phyloP scores from a whole-genome alignment of 2,329 filamentous ascomycete genomes.

The Ceratocystis papillata region DNA sequence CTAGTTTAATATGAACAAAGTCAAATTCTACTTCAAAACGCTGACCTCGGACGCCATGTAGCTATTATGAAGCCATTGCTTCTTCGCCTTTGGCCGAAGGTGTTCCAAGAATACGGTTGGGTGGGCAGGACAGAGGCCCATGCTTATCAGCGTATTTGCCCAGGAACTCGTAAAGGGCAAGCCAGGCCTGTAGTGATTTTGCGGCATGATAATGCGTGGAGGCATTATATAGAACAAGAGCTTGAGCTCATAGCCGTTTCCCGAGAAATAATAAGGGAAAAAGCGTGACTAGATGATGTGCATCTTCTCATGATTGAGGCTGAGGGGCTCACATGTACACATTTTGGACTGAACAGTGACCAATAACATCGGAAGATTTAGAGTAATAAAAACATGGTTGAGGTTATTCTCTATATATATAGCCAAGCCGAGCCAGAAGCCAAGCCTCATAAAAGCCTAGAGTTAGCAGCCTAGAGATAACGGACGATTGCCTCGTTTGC shows the following conservation, averaged over 20 bases:
- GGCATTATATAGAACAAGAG: not conserved
- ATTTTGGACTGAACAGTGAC: too few relatives aligned
- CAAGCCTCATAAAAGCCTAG: too few relatives aligned
- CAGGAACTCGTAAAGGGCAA: not conserved
- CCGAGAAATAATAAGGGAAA: not conserved
- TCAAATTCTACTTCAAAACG: not conserved
- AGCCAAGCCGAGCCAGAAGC: too few relatives aligned
- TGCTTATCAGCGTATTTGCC: not conserved
- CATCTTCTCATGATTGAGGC: not conserved
- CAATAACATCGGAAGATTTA: too few relatives aligned
- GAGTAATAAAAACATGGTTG: too few relatives aligned
- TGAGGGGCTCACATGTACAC: not conserved
- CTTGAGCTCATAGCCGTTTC: not conserved
- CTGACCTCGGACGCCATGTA: not conserved
- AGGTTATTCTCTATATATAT: too few relatives aligned
- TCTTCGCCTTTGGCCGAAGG: not conserved
- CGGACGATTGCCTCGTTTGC: too few relatives aligned
- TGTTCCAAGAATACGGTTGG: conserved; percentile 2
- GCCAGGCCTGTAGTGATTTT: not conserved
- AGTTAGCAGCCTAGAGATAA: too few relatives aligned
- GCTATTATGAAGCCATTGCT: conserved; percentile 1
- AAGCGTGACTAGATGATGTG: not conserved
- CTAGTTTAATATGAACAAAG: not conserved
- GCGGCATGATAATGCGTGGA: not conserved
- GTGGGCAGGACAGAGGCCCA: not conserved